Evolutionary conservation across 768 basidiomycete genomes (phyloP).

Genomic region (Phallus indusiatus): DNA sequence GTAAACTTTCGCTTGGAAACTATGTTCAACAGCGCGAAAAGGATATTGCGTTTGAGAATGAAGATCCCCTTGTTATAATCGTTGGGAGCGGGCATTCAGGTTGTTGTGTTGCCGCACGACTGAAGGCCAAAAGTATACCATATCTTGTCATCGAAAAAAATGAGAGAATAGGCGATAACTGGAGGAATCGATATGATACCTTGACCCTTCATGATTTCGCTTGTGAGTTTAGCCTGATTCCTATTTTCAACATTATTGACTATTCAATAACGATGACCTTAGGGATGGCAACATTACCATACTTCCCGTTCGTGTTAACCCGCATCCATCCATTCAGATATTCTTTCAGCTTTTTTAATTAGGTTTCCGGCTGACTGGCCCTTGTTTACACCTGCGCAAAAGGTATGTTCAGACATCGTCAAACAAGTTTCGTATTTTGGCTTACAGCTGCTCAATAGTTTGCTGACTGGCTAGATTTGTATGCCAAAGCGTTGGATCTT

Average conservation of each 20-base stretch:
- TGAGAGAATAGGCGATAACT: background rate
- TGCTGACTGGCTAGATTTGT: constrained; percentile 36
- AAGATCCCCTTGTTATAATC: constrained; percentile 14
- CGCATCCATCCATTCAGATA: background rate
- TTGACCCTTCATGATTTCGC: constrained; percentile 10
- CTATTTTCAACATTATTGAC: too few species aligned
- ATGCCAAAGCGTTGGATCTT: constrained; percentile 31
- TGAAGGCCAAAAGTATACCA: constrained; percentile 30
- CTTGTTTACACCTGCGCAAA: background rate
- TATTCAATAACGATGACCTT: too few species aligned
- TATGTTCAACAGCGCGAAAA: constrained; percentile 30
- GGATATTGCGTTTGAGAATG: constrained; percentile 27
- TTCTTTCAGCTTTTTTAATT: background rate
- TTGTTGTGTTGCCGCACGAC: constrained; percentile 33
- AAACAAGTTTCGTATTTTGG: background rate
- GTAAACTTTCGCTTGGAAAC: constrained; percentile 31
- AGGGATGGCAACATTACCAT: background rate
- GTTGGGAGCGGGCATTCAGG: constrained; percentile 42
- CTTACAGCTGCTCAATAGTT: constrained; percentile 9
- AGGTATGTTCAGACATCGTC: background rate
- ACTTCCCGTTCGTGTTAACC: background rate
- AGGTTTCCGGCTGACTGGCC: background rate
- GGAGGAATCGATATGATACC: constrained; percentile 10
- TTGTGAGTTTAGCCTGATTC: constrained; percentile 18
- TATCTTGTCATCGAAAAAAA: constrained; percentile 8